These are phyloP conservation scores for Monosporascus cannonballus DNA, from an alignment of 2,329 filamentous ascomycete genomes.

Conservation along the genomic window DNA sequence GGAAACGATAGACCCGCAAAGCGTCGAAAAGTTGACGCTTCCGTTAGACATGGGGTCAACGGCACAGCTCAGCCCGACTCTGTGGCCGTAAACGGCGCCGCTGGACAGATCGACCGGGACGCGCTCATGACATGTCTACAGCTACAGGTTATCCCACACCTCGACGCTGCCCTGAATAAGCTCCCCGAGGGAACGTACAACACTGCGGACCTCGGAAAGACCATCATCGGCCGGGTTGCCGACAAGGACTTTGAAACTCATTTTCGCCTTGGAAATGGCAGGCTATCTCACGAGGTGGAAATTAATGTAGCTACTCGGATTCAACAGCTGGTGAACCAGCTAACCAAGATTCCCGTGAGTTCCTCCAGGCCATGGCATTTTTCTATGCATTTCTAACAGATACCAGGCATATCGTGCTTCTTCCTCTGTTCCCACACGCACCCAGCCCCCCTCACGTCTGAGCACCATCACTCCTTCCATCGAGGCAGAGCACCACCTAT, in stretches of 20 bases:
- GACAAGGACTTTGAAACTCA: constrained; percentile 16
- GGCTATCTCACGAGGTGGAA: constrained; percentile 11
- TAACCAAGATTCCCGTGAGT: constrained; percentile 14
- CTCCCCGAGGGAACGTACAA: constrained; percentile 14
- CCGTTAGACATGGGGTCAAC: background rate
- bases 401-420: constrained; percentile 15
- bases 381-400: background rate
- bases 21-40: constrained; percentile 8
- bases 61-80: background rate
- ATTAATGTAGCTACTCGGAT: constrained; percentile 12
- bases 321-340: constrained; percentile 13
- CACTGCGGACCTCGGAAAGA: constrained; percentile 15
- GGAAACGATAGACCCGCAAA: constrained; percentile 6
- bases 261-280: constrained; percentile 14
- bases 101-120: constrained; percentile 3
- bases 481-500: background rate
- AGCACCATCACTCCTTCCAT: background rate
- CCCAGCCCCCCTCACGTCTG: background rate
- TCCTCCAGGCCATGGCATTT: background rate
- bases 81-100: background rate
- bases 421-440: background rate
- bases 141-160: constrained; percentile 21
- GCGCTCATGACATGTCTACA: constrained; percentile 16
- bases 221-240: constrained; percentile 14
- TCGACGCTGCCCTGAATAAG: constrained; percentile 14